Evolutionary conservation across 176 grass and related monocot species (phyloP).

Genomic region (Microstegium vimineum): DNA sequence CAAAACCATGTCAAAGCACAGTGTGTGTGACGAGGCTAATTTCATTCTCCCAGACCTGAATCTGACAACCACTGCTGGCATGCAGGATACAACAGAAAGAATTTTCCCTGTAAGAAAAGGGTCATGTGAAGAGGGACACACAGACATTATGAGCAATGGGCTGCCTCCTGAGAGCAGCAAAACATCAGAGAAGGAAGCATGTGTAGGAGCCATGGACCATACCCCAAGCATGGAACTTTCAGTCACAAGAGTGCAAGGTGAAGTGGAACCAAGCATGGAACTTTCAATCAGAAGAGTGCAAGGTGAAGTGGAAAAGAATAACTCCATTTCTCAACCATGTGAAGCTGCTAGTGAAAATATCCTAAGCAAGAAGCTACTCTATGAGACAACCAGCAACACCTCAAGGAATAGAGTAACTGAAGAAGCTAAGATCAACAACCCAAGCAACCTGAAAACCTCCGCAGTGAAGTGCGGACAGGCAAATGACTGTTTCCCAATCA

Average conservation of each 20-base stretch:
- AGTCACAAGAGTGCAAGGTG: not conserved
- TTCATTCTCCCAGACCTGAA: not conserved
- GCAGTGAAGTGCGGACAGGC: not conserved
- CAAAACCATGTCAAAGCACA: slow-evolving; percentile 7
- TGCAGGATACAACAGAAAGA: not conserved
- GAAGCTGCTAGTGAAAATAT: slow-evolving; percentile 16
- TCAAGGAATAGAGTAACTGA: not conserved
- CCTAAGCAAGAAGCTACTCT: not conserved
- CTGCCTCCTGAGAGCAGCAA: not conserved
- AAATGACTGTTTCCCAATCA: not conserved
- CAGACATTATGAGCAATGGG: not conserved
- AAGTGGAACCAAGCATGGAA: slow-evolving; percentile 3
- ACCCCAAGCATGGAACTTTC: not conserved
- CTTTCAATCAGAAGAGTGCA: not conserved
- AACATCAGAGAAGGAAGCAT: not conserved
- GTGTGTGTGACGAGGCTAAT: not conserved
- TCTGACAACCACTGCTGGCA: not conserved
- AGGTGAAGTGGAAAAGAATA: slow-evolving; percentile 3
- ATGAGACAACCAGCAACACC: not conserved
- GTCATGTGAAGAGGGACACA: not conserved
- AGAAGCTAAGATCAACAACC: not conserved
- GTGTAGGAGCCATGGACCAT: not conserved
- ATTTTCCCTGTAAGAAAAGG: not conserved
- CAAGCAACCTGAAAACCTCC: not conserved
- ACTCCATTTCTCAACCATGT: not conserved